A percentile compares a stretch with the other conserved stretches of the same genome.
These are phyloP conservation scores for Meira miltonrushii DNA, from an alignment of 1,284 basidiomycete species.

Conservation along the genomic window DNA sequence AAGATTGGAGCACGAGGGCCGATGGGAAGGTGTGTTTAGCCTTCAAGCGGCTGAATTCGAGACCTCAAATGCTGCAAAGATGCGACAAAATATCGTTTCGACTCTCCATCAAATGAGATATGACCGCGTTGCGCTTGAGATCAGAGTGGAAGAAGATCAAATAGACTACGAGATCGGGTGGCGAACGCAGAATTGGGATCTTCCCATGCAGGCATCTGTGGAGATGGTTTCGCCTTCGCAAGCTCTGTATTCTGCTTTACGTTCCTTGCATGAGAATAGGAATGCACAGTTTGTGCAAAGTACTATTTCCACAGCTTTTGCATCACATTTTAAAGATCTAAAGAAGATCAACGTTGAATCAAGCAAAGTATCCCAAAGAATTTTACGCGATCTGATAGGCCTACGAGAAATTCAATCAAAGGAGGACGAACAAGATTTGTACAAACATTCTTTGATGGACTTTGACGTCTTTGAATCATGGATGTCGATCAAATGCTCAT, in stretches of 20 bases:
- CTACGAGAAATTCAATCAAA: conserved; percentile 20
- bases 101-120: conserved; percentile 79
- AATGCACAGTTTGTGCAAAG: conserved; percentile 16
- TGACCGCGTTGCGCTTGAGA: conserved; percentile 66
- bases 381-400: conserved; percentile 25
- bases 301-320: conserved; percentile 16
- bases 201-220: conserved; percentile 14
- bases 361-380: conserved; percentile 15
- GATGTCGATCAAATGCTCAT: conserved; percentile 72
- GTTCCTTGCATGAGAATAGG: conserved; percentile 59
- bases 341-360: conserved; percentile 22
- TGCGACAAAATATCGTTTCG: background rate
- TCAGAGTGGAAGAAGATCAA: conserved; percentile 24
- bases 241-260: conserved; percentile 70
- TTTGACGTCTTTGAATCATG: conserved; percentile 73
- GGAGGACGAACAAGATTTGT: background rate
- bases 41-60: conserved; percentile 81
- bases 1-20: conserved; percentile 82
- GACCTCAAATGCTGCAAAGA: background rate
- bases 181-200: conserved; percentile 86
- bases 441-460: conserved; percentile 55
- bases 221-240: conserved; percentile 37
- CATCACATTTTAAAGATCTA: conserved; percentile 23
- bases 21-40: conserved; percentile 83
- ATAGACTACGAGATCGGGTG: conserved; percentile 76